Evolutionary conservation across 306 rosid genomes (phyloP).

Genomic region (Mucuna pruriens): DNA sequence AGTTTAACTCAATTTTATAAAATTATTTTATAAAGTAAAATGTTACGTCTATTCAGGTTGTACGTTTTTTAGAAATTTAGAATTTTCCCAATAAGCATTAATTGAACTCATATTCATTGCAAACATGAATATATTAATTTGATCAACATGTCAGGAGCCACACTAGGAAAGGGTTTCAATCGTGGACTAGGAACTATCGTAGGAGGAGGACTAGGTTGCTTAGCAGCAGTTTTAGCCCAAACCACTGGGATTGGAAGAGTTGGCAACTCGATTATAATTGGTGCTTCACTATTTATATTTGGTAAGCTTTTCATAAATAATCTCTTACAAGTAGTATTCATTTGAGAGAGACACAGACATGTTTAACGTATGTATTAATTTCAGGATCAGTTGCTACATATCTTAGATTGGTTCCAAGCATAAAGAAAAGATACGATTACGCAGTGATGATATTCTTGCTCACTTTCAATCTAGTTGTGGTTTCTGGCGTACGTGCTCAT

Average conservation of each 20-base stretch:
- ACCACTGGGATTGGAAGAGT: slow-evolving; percentile 61
- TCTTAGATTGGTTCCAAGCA: slow-evolving; percentile 56
- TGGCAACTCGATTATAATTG: slow-evolving; percentile 61
- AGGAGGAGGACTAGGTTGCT: slow-evolving; percentile 83
- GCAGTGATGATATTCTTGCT: slow-evolving; percentile 74
- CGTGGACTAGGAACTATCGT: slow-evolving; percentile 81
- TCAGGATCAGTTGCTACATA: slow-evolving; percentile 73
- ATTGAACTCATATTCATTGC: neutral
- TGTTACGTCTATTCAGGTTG: no score
- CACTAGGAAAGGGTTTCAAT: slow-evolving; percentile 83
- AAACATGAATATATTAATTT: neutral
- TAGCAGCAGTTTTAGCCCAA: slow-evolving; percentile 66
- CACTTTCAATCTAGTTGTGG: slow-evolving; percentile 78
- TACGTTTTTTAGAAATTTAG: no score
- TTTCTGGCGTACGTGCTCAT: slow-evolving; percentile 66
- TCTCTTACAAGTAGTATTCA: neutral
- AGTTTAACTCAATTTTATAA: no score
- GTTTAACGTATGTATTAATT: no score
- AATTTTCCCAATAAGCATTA: no score
- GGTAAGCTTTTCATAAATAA: slow-evolving; percentile 43
- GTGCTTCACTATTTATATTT: slow-evolving; percentile 55
- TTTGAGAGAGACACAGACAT: no score
- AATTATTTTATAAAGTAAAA: no score
- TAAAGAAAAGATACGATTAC: slow-evolving; percentile 84
- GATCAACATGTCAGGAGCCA: slow-evolving; percentile 66